Conservation (phyloP, 2,329 filamentous ascomycete species). For the Pyricularia grisea region DNA sequence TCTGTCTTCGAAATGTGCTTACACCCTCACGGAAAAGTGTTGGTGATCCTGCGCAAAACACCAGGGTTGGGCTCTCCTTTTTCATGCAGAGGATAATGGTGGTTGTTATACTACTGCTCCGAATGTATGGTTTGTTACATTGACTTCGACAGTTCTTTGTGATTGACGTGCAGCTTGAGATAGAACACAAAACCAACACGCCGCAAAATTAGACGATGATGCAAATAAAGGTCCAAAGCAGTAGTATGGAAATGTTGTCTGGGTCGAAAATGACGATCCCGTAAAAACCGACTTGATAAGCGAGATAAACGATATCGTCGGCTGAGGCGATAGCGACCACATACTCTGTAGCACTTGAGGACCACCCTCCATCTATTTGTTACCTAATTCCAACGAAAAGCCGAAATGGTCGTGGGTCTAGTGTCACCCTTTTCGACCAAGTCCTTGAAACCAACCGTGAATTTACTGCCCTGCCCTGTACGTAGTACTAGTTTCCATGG, state of each 20-base stretch:
- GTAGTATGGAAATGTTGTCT: conserved; percentile 12
- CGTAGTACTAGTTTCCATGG: too few species aligned
- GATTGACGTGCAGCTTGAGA: background rate
- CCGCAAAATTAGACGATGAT: conserved; percentile 8
- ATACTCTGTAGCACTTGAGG: conserved; percentile 12
- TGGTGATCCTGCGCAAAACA: background rate
- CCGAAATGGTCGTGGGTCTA: background rate
- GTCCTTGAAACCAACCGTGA: background rate
- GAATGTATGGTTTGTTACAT: background rate
- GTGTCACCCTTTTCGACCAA: background rate
- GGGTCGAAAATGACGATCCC: conserved; percentile 16
- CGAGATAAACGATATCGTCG: conserved; percentile 15
- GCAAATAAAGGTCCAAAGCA: conserved; percentile 16
- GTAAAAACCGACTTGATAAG: conserved; percentile 16
- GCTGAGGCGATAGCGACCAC: conserved; percentile 12
- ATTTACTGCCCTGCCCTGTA: too few species aligned
- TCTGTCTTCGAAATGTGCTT: background rate
- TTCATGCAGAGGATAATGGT: background rate
- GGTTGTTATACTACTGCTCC: background rate
- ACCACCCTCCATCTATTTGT: background rate
- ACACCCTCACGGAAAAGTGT: background rate
- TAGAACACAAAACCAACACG: background rate
- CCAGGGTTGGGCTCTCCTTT: background rate
- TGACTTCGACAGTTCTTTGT: background rate
- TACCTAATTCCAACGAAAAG: background rate